phyloP scores from a whole-genome alignment of 2,329 filamentous ascomycete species.

The Xylogone sp. region DNA sequence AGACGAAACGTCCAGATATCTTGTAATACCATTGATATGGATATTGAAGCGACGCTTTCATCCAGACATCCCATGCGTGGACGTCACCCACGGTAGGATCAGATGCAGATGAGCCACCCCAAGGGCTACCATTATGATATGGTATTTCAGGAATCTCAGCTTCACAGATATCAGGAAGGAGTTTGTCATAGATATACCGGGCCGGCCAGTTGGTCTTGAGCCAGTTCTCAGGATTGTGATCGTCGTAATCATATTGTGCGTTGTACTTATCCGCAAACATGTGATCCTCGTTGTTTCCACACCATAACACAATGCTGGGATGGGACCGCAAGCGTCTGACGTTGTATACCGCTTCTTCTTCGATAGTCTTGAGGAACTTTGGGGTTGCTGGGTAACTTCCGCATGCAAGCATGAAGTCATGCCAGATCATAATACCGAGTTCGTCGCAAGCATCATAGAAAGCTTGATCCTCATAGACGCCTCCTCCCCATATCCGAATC shows the following conservation, averaged over 20 bases:
- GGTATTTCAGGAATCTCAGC: constrained; percentile 66
- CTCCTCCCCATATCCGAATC: constrained; percentile 67
- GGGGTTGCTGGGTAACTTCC: constrained; percentile 69
- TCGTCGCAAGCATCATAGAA: constrained; percentile 77
- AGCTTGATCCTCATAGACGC: constrained; percentile 69
- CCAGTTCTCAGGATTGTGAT: constrained; percentile 81
- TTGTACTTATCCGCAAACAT: constrained; percentile 55
- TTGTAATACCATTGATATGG: constrained; percentile 83
- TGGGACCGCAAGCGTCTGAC: constrained; percentile 77
- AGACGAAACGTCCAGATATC: constrained; percentile 79
- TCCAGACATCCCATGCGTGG: constrained; percentile 92
- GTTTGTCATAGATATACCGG: constrained; percentile 89
- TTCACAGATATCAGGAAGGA: constrained; percentile 70
- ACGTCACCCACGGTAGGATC: constrained; percentile 81
- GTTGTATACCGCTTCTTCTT: constrained; percentile 61
- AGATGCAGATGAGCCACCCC: constrained; percentile 47
- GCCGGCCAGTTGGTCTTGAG: constrained; percentile 85
- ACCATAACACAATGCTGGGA: constrained; percentile 61
- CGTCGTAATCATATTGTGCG: constrained; percentile 73
- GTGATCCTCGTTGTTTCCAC: constrained; percentile 92
- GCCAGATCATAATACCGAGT: constrained; percentile 74
- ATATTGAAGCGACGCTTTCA: constrained; percentile 27
- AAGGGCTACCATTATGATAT: constrained; percentile 84
- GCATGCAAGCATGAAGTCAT: constrained; percentile 80
- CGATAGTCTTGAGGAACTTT: constrained; percentile 54